Evolutionary conservation across 805 yeast genomes (phyloP).

Genomic region (Suhomyces tanzawaensis): DNA sequence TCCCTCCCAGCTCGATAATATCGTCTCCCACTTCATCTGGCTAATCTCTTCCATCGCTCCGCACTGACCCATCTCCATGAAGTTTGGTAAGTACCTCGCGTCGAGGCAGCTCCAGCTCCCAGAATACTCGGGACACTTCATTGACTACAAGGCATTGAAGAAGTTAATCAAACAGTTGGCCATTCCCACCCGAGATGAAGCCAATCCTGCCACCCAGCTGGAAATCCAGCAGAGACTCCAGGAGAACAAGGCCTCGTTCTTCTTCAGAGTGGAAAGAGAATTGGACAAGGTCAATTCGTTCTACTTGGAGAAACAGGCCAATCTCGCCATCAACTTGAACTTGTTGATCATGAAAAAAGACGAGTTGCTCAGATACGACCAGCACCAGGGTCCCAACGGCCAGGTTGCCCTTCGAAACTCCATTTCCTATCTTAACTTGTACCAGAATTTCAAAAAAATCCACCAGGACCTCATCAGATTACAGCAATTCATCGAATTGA

Average conservation of each 20-base stretch:
- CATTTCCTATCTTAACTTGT: conserved; percentile 74
- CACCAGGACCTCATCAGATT: conserved; percentile 84
- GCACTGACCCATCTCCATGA: too few species aligned
- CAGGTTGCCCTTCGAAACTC: conserved; percentile 53
- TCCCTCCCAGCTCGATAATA: too few species aligned
- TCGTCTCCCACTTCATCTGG: too few species aligned
- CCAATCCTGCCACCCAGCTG: conserved; percentile 16
- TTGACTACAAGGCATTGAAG: conserved; percentile 90
- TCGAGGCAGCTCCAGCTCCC: conserved; percentile 93
- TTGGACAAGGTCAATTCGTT: conserved; percentile 93
- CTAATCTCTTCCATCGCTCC: neutral
- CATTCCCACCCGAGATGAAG: conserved; percentile 28
- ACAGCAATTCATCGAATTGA: conserved; percentile 91
- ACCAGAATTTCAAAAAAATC: conserved; percentile 85
- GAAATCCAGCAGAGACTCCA: conserved; percentile 54
- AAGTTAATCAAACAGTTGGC: conserved; percentile 85
- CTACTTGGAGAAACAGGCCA: conserved; percentile 87
- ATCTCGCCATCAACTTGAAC: conserved; percentile 75
- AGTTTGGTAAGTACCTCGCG: conserved; percentile 94
- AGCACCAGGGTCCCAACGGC: conserved; percentile 2
- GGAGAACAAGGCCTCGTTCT: conserved; percentile 86
- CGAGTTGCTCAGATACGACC: conserved; percentile 36
- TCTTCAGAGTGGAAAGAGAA: conserved; percentile 89
- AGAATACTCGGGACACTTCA: conserved; percentile 90
- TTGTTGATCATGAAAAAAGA: conserved; percentile 70